A percentile compares a stretch with the other conserved stretches of the same genome.
These are phyloP conservation scores for Botrytis byssoidea DNA, from an alignment of 2,329 filamentous ascomycete genomes.

Conservation along the genomic window DNA sequence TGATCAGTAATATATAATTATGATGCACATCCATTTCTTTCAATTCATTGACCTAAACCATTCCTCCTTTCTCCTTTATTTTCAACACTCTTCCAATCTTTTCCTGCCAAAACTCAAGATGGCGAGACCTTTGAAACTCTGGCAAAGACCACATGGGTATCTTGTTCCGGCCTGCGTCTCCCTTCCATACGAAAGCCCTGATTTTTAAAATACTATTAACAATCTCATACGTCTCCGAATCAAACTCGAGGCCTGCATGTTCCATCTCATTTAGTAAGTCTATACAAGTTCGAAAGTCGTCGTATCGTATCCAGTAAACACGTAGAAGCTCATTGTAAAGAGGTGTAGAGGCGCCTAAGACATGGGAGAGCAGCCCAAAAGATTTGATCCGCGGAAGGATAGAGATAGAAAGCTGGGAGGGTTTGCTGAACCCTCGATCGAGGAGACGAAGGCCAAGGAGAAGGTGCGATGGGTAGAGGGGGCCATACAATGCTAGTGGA, in stretches of 20 bases:
- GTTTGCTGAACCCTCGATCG: conserved; percentile 53
- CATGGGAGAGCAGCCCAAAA: conserved; percentile 66
- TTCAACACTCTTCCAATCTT: conserved; percentile 28
- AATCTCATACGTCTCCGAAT: conserved; percentile 37
- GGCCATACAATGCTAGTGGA: conserved; percentile 55
- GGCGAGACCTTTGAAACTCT: conserved; percentile 29
- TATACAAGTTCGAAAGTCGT: conserved; percentile 45
- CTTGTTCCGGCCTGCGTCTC: conserved; percentile 28
- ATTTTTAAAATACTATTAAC: conserved; percentile 30
- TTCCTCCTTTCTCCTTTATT: conserved; percentile 14
- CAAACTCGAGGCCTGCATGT: conserved; percentile 34
- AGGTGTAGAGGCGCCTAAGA: conserved; percentile 66
- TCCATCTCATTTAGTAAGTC: conserved; percentile 38
- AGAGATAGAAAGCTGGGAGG: conserved; percentile 58
- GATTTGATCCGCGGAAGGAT: conserved; percentile 66
- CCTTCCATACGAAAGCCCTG: conserved; percentile 25
- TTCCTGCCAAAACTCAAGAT: conserved; percentile 30
- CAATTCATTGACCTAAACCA: neutral
- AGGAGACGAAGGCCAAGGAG: conserved; percentile 56
- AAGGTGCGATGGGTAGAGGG: conserved; percentile 63
- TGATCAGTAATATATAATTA: neutral
- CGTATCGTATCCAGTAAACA: conserved; percentile 60
- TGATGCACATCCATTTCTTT: neutral
- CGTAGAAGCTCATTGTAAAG: conserved; percentile 68
- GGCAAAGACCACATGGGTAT: conserved; percentile 35